These are phyloP conservation scores for Cucurbita pepo DNA, from an alignment of 306 rosid genomes.

Conservation along the genomic window DNA sequence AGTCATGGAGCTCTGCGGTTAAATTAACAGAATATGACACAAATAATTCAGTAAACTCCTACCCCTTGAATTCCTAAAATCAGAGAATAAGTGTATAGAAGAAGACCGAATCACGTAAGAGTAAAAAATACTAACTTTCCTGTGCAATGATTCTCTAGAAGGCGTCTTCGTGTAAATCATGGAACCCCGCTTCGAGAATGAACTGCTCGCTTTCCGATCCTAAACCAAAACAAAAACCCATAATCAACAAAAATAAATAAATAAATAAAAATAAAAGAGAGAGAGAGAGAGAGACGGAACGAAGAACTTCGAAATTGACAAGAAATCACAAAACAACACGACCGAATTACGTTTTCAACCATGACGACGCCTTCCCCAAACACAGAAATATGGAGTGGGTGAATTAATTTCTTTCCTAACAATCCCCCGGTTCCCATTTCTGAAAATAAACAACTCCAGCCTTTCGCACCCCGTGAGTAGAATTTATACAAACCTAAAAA, in stretches of 20 bases:
- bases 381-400: neutral
- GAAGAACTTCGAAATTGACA: neutral
- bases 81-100: neutral
- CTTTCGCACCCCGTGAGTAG: neutral
- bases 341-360: neutral
- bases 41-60: neutral
- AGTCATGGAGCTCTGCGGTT: neutral
- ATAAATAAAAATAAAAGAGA: neutral
- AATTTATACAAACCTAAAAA: neutral
- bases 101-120: neutral
- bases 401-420: neutral
- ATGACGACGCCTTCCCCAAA: neutral
- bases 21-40: neutral
- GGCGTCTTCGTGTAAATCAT: constrained; percentile 88
- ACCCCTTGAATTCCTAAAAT: neutral
- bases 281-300: neutral
- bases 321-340: neutral
- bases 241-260: neutral
- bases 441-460: neutral
- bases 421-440: neutral
- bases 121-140: constrained; percentile 32
- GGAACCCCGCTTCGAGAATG: constrained; percentile 81
- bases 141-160: constrained; percentile 51
- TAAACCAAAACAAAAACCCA: constrained; percentile 17
- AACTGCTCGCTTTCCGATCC: constrained; percentile 76